Base-by-base conservation (phyloP, 805 yeast species). In the Suhomyces xylopsoci region DNA sequence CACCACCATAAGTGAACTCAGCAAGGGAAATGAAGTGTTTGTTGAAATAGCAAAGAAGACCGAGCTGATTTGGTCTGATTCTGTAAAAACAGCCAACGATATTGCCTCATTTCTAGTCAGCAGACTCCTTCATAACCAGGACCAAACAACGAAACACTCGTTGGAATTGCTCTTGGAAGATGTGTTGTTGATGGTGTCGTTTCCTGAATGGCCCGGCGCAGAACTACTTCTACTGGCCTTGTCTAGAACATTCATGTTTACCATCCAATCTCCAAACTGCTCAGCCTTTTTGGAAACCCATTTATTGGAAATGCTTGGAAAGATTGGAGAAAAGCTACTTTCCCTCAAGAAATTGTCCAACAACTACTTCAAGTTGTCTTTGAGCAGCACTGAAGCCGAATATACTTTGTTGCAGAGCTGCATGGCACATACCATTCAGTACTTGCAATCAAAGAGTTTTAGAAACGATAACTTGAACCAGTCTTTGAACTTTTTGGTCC, bases 121-220 rank as follows among this genome's bases (percentile, higher is more conserved):
- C 2, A 62, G 49, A 19, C 40, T 63, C 7, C 19, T 49, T 7
- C 56, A 57, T 12, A 61, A 58, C 46, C 69, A 77, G 1, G 74
- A 69, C 15, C 45, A 65, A 1, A 58, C 59, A 1, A 56, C 58
- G 14, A 75, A 70, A 51, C 72, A 66, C 34, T 62, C 75, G 2
- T 58, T 87, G 38, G 90, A 85, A 32, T 59, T 77, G 17, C 69
- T 85, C 26, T 58, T 85, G 1, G 80, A 79, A 43, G 96, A 89
- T 59, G 66, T 88, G 19, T 52, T 82, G 7, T 55, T 62, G 0
- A 64, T 87, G 50, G 59, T 87, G 8, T 64, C 70, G 1, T 65
- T 65, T 7, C 88, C 90, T 0, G 85, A 82, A 51, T 89, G 86
- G 82, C 75, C 90, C 0, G 81, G 81, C 0, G 76, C 85, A 1